These are phyloP conservation scores for Xylariaceae sp. DNA, from an alignment of 2,329 filamentous ascomycete genomes.

Conservation along the genomic window DNA sequence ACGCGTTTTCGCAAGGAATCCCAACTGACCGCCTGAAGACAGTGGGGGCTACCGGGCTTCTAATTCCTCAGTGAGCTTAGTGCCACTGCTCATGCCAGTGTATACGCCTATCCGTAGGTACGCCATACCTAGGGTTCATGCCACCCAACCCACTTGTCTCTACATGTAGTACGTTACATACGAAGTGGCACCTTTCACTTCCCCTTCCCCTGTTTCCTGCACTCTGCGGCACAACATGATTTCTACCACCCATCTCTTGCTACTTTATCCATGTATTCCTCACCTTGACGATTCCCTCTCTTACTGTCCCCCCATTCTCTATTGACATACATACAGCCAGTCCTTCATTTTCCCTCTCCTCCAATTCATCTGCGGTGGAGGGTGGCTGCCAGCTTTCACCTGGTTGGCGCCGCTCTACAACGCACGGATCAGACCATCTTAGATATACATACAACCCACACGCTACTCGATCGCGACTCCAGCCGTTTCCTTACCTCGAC, in stretches of 20 bases:
- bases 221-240: constrained; percentile 33
- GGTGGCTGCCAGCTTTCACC: constrained; percentile 29
- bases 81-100: constrained; percentile 14
- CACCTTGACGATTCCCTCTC: constrained; percentile 24
- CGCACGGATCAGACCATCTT: constrained; percentile 7
- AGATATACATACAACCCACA: constrained; percentile 12
- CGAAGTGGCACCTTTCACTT: neutral
- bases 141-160: constrained; percentile 23
- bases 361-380: constrained; percentile 29
- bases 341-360: constrained; percentile 31
- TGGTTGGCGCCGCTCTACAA: constrained; percentile 30
- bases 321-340: constrained; percentile 24
- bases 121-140: constrained; percentile 32
- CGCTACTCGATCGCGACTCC: constrained; percentile 16
- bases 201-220: constrained; percentile 21
- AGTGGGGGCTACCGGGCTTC: constrained; percentile 22
- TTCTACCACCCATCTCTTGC: constrained; percentile 30
- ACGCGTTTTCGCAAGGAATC: constrained; percentile 26
- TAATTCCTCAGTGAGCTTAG: constrained; percentile 20
- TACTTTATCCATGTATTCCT: constrained; percentile 12
- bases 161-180: neutral
- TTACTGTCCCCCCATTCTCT: constrained; percentile 23
- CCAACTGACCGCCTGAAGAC: constrained; percentile 35
- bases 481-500: constrained; percentile 27
- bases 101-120: constrained; percentile 19